Base-by-base conservation (phyloP, 2,329 filamentous ascomycete genomes). In the Canariomyces notabilis region DNA sequence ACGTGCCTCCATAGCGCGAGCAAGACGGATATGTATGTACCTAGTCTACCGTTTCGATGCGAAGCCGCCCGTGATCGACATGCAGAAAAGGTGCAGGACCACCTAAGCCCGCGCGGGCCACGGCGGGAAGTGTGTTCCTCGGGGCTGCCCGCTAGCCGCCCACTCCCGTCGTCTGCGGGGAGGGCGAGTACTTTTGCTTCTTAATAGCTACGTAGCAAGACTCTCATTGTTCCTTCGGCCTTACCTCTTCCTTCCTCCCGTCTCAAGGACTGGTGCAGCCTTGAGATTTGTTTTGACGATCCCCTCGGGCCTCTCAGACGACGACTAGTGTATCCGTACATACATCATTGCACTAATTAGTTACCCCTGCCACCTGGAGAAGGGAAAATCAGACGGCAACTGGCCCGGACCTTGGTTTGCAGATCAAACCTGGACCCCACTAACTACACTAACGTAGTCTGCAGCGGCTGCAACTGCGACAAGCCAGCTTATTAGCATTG, bases 401-500 rank as follows among this genome's bases (percentile, higher is more conserved):
- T 26, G 29, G 16, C 15, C 38, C 42, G 23, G 35, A 38, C 23
- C 20, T 37, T 43, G 51, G 44, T 52, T 42, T 48, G 54, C 48
- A 46, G 54, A 54, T 56, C 54, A 53, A 52, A 49, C 45, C 47
- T 47, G 29, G 39, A 40, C 23, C 42, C 16, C 44, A n/a, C n/a
- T n/a, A n/a, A n/a, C n/a, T n/a, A n/a, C n/a, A n/a, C n/a, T n/a
- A n/a, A n/a, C n/a, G n/a, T n/a, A n/a, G n/a, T n/a, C n/a, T n/a
- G n/a, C n/a, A n/a, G n/a, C n/a, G n/a, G n/a, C n/a, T n/a, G n/a
- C n/a, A n/a, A n/a, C n/a, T n/a, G 44, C 52, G 36, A 45, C 37
- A 35, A 33, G 16, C 45, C 32, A 41, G n/a, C 14, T 37, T 32
- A 29, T 42, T 36, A 7, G 6, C 31, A 11, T n/a, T n/a, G n/a